Evolutionary conservation across 1,139 yeast species (phyloP).

Genomic region (Protomyces macrosporus): DNA sequence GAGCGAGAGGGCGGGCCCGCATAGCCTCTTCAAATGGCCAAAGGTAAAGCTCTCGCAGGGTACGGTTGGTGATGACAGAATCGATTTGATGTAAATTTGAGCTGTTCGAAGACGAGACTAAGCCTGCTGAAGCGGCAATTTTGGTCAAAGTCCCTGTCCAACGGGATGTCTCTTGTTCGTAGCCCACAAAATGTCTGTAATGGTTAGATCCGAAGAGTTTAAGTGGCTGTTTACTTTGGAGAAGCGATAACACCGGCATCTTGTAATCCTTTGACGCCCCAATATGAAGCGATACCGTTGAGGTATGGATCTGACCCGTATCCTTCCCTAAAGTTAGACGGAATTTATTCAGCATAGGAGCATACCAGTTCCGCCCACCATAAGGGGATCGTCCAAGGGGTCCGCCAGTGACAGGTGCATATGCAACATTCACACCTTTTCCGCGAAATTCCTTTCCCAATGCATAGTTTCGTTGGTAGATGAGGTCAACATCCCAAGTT

Average conservation of each 20-base stretch:
- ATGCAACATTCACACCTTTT: constrained; percentile 48
- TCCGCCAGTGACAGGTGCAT: constrained; percentile 53
- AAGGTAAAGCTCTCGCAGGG: constrained; percentile 56
- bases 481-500: constrained; percentile 45
- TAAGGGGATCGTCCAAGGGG: constrained; percentile 52
- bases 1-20: constrained; percentile 56
- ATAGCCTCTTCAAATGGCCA: constrained; percentile 60
- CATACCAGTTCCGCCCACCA: constrained; percentile 55
- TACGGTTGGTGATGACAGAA: constrained; percentile 51
- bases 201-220: too few species aligned
- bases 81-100: constrained; percentile 36
- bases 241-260: constrained; percentile 51
- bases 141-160: constrained; percentile 36
- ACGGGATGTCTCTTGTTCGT: constrained; percentile 57
- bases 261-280: constrained; percentile 53
- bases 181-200: constrained; percentile 48
- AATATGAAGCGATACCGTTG: constrained; percentile 51
- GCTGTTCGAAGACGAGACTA: neutral
- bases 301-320: constrained; percentile 61
- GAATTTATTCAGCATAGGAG: too few species aligned
- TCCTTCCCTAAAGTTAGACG: constrained; percentile 41
- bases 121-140: neutral
- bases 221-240: constrained; percentile 45
- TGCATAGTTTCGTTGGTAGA: constrained; percentile 45
- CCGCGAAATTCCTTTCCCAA: constrained; percentile 50